Conservation (phyloP, 2,329 filamentous ascomycete species). For the Aspergillus neoniger region DNA sequence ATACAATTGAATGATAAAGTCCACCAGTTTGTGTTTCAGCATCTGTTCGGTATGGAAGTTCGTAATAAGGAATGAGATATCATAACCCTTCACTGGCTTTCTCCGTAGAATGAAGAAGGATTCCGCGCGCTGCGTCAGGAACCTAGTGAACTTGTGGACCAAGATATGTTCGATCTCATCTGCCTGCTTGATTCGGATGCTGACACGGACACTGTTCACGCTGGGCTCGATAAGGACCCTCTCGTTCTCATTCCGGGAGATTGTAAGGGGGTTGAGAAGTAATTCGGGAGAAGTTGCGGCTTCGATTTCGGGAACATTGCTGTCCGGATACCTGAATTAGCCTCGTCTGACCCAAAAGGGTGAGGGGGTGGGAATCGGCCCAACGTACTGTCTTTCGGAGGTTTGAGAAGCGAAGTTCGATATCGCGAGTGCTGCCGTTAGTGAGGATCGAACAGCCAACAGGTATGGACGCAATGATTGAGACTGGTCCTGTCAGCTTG, state of each 20-base stretch:
- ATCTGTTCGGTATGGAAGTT: conserved; percentile 99
- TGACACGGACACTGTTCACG: conserved; percentile 94
- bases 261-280: conserved; percentile 82
- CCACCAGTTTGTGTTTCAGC: conserved; percentile 98
- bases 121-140: conserved; percentile 93
- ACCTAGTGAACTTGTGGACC: conserved; percentile 97
- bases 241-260: conserved; percentile 96
- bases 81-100: conserved; percentile 95
- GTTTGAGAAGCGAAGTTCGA: conserved; percentile 98
- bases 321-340: neutral
- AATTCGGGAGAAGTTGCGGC: conserved; percentile 91
- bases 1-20: conserved; percentile 93
- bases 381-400: conserved; percentile 72
- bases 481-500: conserved; percentile 58
- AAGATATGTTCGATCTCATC: conserved; percentile 98
- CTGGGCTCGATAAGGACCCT: conserved; percentile 93
- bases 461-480: conserved; percentile 97
- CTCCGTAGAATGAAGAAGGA: conserved; percentile 94
- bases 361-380: neutral
- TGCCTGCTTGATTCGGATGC: conserved; percentile 98
- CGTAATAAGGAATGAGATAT: conserved; percentile 97
- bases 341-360: neutral
- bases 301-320: conserved; percentile 95
- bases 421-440: conserved; percentile 89
- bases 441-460: conserved; percentile 89